Evolutionary conservation across 805 yeast genomes (phyloP).

Genomic region (Candida stauntonica): DNA sequence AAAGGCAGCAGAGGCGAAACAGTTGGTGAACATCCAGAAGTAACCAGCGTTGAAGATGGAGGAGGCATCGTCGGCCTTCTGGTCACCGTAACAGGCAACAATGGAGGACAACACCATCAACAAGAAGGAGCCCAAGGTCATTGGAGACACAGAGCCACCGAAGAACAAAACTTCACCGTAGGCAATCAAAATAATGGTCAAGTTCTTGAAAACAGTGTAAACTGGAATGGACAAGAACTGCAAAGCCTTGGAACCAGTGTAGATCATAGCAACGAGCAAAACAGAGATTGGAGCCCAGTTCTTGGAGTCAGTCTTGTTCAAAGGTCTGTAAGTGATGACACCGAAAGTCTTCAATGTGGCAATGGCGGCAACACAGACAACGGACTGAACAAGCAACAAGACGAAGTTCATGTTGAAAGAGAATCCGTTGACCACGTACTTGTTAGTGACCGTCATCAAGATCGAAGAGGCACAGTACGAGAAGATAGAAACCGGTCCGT

Average conservation of each 20-base stretch:
- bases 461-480: constrained; percentile 92
- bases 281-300: constrained; percentile 95
- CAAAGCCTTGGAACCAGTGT: constrained; percentile 93
- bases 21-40: constrained; percentile 95
- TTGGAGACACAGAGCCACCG: constrained; percentile 84
- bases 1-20: constrained; percentile 89
- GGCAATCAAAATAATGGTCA: constrained; percentile 94
- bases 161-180: constrained; percentile 98
- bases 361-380: constrained; percentile 75
- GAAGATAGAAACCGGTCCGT: constrained; percentile 60
- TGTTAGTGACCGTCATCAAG: constrained; percentile 95
- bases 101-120: constrained; percentile 95
- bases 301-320: constrained; percentile 83
- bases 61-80: constrained; percentile 30
- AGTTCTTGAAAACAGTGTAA: constrained; percentile 95
- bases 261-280: constrained; percentile 87
- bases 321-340: constrained; percentile 79
- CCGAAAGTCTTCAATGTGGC: constrained; percentile 68
- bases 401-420: constrained; percentile 82
- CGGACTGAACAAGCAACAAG: constrained; percentile 81
- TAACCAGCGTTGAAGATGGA: constrained; percentile 64
- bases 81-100: constrained; percentile 90
- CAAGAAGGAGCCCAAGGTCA: constrained; percentile 84
- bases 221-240: constrained; percentile 91
- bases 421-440: constrained; percentile 75